Evolutionary conservation across 78 protist genomes (phyloP).

Genomic region (Dictyostelium capitatum): DNA sequence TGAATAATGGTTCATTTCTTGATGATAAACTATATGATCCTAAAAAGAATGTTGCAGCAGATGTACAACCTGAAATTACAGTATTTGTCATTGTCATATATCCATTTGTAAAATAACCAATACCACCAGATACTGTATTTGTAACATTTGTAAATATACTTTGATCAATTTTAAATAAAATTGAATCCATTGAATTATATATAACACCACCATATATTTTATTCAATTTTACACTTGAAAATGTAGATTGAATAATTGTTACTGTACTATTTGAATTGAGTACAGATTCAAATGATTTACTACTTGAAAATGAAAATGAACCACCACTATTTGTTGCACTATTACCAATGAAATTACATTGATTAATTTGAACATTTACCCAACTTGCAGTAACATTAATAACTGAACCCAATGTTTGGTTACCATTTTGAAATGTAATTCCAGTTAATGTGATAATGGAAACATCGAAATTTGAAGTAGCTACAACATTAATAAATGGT

Average conservation of each 20-base stretch:
- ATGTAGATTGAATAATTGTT: not conserved
- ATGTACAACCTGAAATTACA: not conserved
- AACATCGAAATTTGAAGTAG: not conserved
- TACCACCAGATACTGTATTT: not conserved
- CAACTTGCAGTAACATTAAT: not conserved
- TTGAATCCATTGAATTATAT: not conserved
- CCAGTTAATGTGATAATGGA: not conserved
- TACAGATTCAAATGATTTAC: no score
- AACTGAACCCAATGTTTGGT: not conserved
- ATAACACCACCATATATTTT: not conserved
- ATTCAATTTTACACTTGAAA: not conserved
- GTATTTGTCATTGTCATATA: not conserved
- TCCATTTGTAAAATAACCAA: not conserved
- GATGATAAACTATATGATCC: not conserved
- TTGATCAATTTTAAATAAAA: not conserved
- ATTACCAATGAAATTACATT: not conserved
- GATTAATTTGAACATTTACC: not conserved
- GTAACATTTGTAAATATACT: not conserved
- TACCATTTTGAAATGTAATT: constrained; percentile 4
- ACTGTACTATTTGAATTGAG: not conserved
- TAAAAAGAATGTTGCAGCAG: not conserved
- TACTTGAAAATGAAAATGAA: not conserved
- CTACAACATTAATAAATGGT: not conserved
- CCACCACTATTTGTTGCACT: not conserved
- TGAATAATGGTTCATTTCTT: not conserved